phyloP scores from a whole-genome alignment of 139 green algal species.

The Auxenochlorella pyrenoidosa region DNA sequence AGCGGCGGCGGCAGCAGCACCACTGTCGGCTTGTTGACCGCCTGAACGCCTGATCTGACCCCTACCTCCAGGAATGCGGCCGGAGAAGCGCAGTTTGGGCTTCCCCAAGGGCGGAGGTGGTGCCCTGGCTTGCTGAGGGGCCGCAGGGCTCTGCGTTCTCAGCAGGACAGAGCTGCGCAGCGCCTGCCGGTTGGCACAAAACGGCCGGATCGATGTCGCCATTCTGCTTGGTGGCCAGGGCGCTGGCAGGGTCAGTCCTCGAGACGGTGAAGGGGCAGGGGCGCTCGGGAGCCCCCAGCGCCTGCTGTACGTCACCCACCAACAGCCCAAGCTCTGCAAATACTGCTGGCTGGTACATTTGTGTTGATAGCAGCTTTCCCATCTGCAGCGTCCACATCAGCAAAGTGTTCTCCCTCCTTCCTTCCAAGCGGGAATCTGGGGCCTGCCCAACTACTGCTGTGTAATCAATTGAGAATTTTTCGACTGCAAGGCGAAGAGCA shows the following conservation, averaged over 20 bases:
- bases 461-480: no score
- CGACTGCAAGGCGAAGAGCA: no score
- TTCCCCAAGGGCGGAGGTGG: slow-evolving; percentile 10
- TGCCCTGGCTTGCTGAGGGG: background rate
- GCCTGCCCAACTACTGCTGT: no score
- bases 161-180: slow-evolving; percentile 10
- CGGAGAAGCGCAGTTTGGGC: slow-evolving; percentile 25
- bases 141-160: background rate
- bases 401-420: no score
- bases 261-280: background rate
- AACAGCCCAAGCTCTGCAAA: background rate
- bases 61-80: background rate
- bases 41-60: no score
- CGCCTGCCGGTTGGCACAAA: background rate
- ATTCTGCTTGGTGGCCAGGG: background rate
- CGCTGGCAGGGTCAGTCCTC: background rate
- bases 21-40: no score
- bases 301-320: background rate
- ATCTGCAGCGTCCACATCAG: no score
- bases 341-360: background rate
- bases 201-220: background rate
- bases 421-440: no score
- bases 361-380: no score
- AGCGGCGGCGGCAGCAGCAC: background rate
- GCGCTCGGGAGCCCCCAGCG: background rate